Conservation (phyloP, 495 filamentous ascomycete species). For the Penicillium manginii region DNA sequence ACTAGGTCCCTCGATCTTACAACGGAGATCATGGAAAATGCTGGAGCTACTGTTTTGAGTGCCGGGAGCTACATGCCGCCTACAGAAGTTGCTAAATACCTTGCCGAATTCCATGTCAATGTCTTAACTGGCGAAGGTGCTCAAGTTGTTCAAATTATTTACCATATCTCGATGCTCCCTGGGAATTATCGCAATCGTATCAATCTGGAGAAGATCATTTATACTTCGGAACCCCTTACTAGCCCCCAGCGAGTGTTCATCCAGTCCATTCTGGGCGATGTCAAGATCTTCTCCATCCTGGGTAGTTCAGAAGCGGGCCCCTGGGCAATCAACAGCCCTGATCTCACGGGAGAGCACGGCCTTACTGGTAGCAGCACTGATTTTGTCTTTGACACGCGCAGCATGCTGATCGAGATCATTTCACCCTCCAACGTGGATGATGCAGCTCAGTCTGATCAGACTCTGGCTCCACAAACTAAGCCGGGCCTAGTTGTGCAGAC, state of each 20-base stretch:
- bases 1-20: conserved; percentile 17
- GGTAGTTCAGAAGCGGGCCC: not conserved
- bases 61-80: conserved; percentile 26
- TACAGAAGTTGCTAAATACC: conserved; percentile 16
- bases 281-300: not conserved
- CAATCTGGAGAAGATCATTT: conserved; percentile 31
- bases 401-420: conserved; percentile 36
- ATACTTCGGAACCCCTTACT: conserved; percentile 33
- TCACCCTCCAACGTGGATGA: conserved; percentile 11
- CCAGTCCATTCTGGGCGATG: not conserved
- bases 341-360: conserved; percentile 20
- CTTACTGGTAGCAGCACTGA: conserved; percentile 12
- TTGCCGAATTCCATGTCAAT: conserved; percentile 30
- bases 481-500: conserved; percentile 39
- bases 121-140: conserved; percentile 30
- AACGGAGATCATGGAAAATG: conserved; percentile 21
- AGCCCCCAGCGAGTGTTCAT: conserved; percentile 12
- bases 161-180: conserved; percentile 27
- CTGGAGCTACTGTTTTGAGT: conserved; percentile 30
- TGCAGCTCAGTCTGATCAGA: not conserved
- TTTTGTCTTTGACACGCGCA: conserved; percentile 37
- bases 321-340: conserved; percentile 24
- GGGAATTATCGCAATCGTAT: conserved; percentile 6
- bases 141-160: conserved; percentile 28
- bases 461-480: conserved; percentile 20